Evolutionary conservation across 192 early-diverging fungal species (phyloP).

Genomic region (Anaeromyces robustus): DNA sequence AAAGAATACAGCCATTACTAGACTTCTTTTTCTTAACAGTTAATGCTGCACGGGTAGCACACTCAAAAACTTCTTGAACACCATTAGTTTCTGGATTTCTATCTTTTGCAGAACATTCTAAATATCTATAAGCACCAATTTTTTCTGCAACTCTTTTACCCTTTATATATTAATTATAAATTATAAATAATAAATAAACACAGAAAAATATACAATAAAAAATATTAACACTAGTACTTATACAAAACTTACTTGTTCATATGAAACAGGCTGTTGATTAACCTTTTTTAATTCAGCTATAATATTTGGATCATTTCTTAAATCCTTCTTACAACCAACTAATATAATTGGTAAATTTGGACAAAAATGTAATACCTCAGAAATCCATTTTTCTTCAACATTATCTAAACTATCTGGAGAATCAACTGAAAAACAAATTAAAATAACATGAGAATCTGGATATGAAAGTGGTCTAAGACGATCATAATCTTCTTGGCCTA

Average conservation of each 20-base stretch:
- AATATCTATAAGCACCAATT: constrained; percentile 71
- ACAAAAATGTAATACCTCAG: constrained; percentile 76
- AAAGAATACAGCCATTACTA: too few relatives aligned
- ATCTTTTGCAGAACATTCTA: constrained; percentile 80
- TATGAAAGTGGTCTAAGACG: constrained; percentile 82
- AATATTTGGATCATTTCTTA: constrained; percentile 61
- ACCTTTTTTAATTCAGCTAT: constrained; percentile 61
- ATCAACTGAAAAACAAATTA: constrained; percentile 85
- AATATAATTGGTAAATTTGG: constrained; percentile 66
- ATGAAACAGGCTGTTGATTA: constrained; percentile 55
- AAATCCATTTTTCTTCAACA: constrained; percentile 63
- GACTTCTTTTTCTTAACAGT: too few relatives aligned
- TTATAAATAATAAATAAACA: background rate
- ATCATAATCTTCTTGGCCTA: constrained; percentile 90
- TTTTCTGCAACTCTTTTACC: constrained; percentile 57
- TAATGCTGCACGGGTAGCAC: constrained; percentile 69
- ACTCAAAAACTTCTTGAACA: constrained; percentile 73
- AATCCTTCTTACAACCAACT: constrained; percentile 79
- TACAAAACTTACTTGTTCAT: constrained; percentile 43
- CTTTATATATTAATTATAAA: constrained; percentile 6
- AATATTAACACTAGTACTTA: too few relatives aligned
- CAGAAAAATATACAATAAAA: too few relatives aligned
- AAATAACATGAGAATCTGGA: constrained; percentile 78
- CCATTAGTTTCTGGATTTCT: too few relatives aligned
- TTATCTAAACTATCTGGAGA: constrained; percentile 70